A percentile compares a stretch with the other conserved stretches of the same genome.
Evolutionary conservation across 768 basidiomycete genomes (phyloP).

Genomic region (Russula virescens): DNA sequence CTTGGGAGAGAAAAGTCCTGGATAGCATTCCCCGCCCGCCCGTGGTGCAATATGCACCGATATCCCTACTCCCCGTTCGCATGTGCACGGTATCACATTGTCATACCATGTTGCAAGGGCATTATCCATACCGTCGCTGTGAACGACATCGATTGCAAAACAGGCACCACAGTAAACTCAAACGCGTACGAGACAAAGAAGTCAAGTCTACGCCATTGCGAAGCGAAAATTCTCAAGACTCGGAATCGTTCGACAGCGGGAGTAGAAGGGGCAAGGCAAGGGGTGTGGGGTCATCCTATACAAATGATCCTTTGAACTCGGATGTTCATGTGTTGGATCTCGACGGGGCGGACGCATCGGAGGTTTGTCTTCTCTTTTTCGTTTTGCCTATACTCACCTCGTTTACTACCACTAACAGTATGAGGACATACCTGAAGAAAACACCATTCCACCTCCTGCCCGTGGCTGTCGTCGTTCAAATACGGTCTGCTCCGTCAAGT

Average conservation of each 20-base stretch:
- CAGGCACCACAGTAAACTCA: constrained; percentile 46
- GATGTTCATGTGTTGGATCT: constrained; percentile 6
- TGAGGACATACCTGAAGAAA: constrained; percentile 16
- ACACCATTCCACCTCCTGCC: constrained; percentile 28
- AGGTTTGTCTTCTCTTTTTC: constrained; percentile 9
- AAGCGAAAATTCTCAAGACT: constrained; percentile 13
- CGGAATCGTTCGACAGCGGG: background rate
- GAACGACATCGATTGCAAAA: constrained; percentile 54
- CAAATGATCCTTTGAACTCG: constrained; percentile 7
- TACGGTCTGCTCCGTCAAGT: constrained; percentile 36
- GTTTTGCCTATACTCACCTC: background rate
- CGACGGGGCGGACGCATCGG: background rate
- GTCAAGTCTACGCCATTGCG: constrained; percentile 33
- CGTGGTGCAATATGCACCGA: constrained; percentile 17
- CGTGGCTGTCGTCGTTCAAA: constrained; percentile 33
- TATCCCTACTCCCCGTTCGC: constrained; percentile 34
- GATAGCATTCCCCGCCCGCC: constrained; percentile 13
- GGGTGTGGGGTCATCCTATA: background rate
- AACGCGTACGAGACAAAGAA: constrained; percentile 46
- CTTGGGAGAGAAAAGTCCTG: constrained; percentile 23
- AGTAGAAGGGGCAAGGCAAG: constrained; percentile 3
- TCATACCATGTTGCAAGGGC: constrained; percentile 43
- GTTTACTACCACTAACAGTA: background rate
- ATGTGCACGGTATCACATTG: constrained; percentile 58
- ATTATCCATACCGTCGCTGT: constrained; percentile 48